These are phyloP conservation scores for Salix koriyanagi DNA, from an alignment of 345 rosid genomes.

Conservation along the genomic window DNA sequence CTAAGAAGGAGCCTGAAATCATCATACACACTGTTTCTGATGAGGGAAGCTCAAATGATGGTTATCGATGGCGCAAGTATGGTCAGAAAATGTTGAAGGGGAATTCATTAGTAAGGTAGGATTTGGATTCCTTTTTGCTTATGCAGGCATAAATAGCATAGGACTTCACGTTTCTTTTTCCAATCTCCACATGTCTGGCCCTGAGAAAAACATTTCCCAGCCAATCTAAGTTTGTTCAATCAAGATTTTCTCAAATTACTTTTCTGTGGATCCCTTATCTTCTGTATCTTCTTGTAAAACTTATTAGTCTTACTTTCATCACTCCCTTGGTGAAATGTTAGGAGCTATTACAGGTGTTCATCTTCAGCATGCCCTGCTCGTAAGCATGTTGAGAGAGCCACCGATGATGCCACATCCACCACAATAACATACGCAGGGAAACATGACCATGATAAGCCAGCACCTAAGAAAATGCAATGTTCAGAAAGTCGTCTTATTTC, in stretches of 20 bases:
- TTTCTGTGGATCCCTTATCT: neutral
- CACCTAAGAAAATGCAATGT: conserved; percentile 8
- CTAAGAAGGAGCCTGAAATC: conserved; percentile 4
- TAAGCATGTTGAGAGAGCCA: conserved; percentile 24
- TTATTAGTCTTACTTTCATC: neutral
- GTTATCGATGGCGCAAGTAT: conserved; percentile 28
- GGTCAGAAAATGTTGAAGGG: conserved; percentile 31
- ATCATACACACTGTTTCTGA: conserved; percentile 15
- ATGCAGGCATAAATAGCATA: neutral
- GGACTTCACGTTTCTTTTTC: neutral
- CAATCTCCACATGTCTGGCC: neutral
- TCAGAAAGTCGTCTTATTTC: conserved; percentile 1
- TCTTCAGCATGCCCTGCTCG: conserved; percentile 25
- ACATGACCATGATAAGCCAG: conserved; percentile 26
- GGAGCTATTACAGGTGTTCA: conserved; percentile 35
- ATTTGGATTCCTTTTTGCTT: neutral
- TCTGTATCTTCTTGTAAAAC: neutral
- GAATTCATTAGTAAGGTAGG: conserved; percentile 17
- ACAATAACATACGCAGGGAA: conserved; percentile 16
- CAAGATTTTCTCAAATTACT: neutral
- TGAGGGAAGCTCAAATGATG: conserved; percentile 14
- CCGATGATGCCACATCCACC: conserved; percentile 4
- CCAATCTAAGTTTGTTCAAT: neutral
- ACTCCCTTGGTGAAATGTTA: neutral
- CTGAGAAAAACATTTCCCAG: neutral